phyloP scores from a whole-genome alignment of 1,139 yeast genomes.

The Zygosaccharomyces pseudobailii region DNA sequence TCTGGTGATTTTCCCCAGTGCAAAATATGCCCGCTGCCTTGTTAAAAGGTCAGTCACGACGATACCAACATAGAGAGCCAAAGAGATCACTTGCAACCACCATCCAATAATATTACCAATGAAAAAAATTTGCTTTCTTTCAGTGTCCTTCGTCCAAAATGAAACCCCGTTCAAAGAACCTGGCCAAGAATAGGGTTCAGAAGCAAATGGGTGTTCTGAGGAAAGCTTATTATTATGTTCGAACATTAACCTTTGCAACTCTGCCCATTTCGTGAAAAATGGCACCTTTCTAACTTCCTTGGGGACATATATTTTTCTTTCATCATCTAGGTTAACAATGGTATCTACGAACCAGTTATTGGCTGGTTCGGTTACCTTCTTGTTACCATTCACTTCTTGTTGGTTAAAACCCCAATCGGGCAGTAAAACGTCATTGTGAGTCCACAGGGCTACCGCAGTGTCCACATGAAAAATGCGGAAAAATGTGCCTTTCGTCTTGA shows the following conservation, averaged over 20 bases:
- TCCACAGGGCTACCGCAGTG: conserved; percentile 93
- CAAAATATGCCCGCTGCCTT: conserved; percentile 60
- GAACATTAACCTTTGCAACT: conserved; percentile 85
- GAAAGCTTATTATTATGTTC: conserved; percentile 83
- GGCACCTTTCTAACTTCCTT: conserved; percentile 57
- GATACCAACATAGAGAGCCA: conserved; percentile 61
- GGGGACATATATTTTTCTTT: conserved; percentile 52
- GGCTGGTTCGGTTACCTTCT: conserved; percentile 60
- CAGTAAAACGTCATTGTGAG: conserved; percentile 71
- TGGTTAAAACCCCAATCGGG: conserved; percentile 96
- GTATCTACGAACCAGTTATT: conserved; percentile 75
- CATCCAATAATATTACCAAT: conserved; percentile 89
- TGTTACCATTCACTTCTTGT: conserved; percentile 93
- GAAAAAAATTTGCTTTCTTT: conserved; percentile 75
- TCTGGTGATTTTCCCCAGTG: conserved; percentile 60
- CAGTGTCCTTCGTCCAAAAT: conserved; percentile 79
- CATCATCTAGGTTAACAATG: conserved; percentile 62
- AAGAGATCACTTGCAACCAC: conserved; percentile 74
- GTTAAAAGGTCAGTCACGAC: conserved; percentile 71
- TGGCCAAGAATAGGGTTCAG: conserved; percentile 95
- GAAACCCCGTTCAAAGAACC: conserved; percentile 85
- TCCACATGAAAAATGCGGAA: conserved; percentile 74
- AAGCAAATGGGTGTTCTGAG: conserved; percentile 92
- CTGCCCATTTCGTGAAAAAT: conserved; percentile 83
- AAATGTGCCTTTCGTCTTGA: conserved; percentile 66